Evolutionary conservation across 169 alveolate genomes (phyloP).

Genomic region (Plasmodium ovale): DNA sequence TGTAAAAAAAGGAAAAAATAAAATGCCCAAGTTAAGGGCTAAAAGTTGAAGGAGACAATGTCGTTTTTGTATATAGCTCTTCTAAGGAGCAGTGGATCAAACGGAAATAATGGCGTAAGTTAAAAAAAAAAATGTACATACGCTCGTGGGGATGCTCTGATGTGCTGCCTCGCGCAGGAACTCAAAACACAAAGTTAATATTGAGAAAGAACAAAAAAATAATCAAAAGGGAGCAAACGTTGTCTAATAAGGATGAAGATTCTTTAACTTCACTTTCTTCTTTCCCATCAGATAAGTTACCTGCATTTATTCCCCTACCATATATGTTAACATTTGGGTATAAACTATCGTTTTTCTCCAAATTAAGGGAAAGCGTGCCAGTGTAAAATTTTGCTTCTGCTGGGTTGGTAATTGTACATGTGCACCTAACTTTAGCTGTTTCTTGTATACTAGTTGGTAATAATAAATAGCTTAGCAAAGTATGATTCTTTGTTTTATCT

Average conservation of each 20-base stretch:
- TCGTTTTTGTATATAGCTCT: too few species aligned
- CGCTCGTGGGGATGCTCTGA: not conserved
- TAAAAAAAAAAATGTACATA: too few species aligned
- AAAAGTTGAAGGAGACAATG: too few species aligned
- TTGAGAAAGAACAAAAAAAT: too few species aligned
- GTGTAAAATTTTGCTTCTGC: not conserved
- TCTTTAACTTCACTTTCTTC: not conserved
- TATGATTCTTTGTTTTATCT: not conserved
- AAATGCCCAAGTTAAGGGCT: too few species aligned
- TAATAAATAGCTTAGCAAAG: constrained; percentile 5
- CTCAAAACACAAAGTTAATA: too few species aligned
- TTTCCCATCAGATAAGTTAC: not conserved
- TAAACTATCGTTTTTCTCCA: constrained; percentile 1
- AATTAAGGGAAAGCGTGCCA: constrained; percentile 22
- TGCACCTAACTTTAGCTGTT: constrained; percentile 6
- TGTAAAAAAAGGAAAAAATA: too few species aligned
- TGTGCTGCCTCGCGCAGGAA: not conserved
- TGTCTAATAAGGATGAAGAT: not conserved
- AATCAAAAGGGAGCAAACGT: not conserved
- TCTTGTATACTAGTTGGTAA: constrained; percentile 19
- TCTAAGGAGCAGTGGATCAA: too few species aligned
- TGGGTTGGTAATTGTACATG: constrained; percentile 1
- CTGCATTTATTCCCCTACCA: not conserved
- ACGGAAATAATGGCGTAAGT: too few species aligned
- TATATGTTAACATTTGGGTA: not conserved